Conservation (phyloP, 441 rosid species). For the Eruca vesicaria region DNA sequence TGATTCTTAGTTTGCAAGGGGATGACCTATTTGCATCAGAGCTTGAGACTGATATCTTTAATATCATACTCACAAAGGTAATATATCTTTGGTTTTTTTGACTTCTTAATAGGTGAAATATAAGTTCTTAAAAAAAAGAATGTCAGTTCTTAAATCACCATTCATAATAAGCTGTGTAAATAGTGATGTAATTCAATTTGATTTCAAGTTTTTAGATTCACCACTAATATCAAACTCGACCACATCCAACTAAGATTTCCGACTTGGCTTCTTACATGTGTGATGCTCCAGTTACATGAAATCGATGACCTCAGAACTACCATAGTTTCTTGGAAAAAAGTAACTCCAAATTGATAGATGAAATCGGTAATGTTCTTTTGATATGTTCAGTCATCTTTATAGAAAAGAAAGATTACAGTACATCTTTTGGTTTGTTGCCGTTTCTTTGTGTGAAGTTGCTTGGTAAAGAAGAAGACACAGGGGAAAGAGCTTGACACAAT, state of each 20-base stretch:
- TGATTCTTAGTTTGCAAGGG: background rate
- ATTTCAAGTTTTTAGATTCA: background rate
- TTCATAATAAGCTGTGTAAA: too few species aligned
- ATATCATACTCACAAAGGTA: too few species aligned
- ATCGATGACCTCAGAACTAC: too few species aligned
- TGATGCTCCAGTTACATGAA: slow-evolving; percentile 52
- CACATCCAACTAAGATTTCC: slow-evolving; percentile 51
- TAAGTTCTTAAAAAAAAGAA: too few species aligned
- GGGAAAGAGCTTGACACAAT: slow-evolving; percentile 70
- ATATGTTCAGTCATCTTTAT: slow-evolving; percentile 45
- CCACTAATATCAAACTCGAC: slow-evolving; percentile 22
- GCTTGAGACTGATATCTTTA: too few species aligned
- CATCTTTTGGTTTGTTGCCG: slow-evolving; percentile 58
- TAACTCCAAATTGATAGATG: too few species aligned
- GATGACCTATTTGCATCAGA: too few species aligned
- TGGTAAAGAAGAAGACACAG: slow-evolving; percentile 60
- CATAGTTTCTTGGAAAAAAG: too few species aligned
- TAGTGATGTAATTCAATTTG: background rate
- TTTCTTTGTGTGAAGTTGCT: slow-evolving; percentile 63
- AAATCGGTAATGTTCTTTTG: too few species aligned
- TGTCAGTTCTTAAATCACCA: too few species aligned
- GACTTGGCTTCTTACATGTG: slow-evolving; percentile 60
- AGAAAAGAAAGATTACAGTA: slow-evolving; percentile 53
- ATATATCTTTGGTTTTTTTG: too few species aligned
- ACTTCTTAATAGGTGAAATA: too few species aligned